Percentiles rank a stretch among this genome's conserved stretches.
phyloP scores from a whole-genome alignment of 495 filamentous ascomycete species.

The Tuber calosporum region DNA sequence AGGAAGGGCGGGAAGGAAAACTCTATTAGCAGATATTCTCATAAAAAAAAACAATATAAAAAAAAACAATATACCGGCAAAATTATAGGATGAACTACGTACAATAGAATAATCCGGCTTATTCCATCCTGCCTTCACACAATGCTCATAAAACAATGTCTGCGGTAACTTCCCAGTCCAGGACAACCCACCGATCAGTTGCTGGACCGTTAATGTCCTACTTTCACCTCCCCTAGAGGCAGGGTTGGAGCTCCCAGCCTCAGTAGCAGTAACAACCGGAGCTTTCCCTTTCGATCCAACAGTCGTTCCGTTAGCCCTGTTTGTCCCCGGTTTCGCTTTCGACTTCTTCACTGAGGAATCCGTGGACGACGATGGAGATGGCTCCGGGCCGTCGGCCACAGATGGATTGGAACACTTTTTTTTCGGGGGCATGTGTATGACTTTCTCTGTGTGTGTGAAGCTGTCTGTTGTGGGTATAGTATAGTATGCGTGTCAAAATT shows the following conservation, averaged over 20 bases:
- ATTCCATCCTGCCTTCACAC: conserved; percentile 75
- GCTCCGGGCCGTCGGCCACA: background rate
- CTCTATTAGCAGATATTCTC: conserved; percentile 28
- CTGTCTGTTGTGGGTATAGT: background rate
- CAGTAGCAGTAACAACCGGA: background rate
- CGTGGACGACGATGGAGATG: background rate
- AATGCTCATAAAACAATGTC: conserved; percentile 82
- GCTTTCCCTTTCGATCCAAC: background rate
- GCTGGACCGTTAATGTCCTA: conserved; percentile 16
- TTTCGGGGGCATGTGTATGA: background rate
- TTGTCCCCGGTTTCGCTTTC: conserved; percentile 1
- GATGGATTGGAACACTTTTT: background rate
- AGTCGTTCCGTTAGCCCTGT: background rate
- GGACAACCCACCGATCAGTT: conserved; percentile 80
- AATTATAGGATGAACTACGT: background rate
- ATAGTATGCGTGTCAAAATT: background rate
- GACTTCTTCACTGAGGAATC: background rate
- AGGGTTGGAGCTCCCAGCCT: conserved; percentile 2
- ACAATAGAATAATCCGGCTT: conserved; percentile 74
- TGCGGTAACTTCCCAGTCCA: conserved; percentile 97
- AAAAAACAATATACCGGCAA: background rate
- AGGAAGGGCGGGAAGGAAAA: conserved; percentile 13
- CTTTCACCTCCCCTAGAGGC: conserved; percentile 2
- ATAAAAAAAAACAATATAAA: too few species aligned
- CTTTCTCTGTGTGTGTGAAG: background rate